Base-by-base conservation (phyloP, 1,284 basidiomycete species). In the Tilletiopsis washingtonensis region DNA sequence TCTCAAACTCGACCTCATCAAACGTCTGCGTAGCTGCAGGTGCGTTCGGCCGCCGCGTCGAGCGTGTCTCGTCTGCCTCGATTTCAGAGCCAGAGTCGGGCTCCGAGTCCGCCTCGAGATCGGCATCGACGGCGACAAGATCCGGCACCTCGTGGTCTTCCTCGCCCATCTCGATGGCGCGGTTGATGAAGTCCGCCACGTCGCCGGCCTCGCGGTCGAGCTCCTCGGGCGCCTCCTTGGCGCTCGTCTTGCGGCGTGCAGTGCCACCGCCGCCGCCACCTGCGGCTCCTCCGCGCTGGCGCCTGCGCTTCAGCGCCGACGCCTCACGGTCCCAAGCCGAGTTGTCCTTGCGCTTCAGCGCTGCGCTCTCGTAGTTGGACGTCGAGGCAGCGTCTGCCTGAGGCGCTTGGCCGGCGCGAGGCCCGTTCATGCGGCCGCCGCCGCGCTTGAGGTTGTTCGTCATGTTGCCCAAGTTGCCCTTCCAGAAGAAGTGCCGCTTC, bases 401-500 rank as follows among this genome's bases (percentile, higher is more conserved):
- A n/a, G n/a, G n/a, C n/a, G n/a, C n/a, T n/a, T n/a, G n/a, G n/a
- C n/a, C n/a, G n/a, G n/a, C n/a, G n/a, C n/a, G n/a, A n/a, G n/a
- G n/a, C n/a, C n/a, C n/a, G n/a, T n/a, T n/a, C n/a, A n/a, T n/a
- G n/a, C n/a, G n/a, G n/a, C n/a, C n/a, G n/a, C n/a, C n/a, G n/a
- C n/a, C n/a, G n/a, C n/a, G n/a, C n/a, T n/a, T 38, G 7, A 49
- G 27, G 23, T 34, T 51, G 19, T 60, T 46, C 2, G 47, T 77
- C 72, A 67, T 43, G 37, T 61, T 54, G 37, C 76, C 76, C 3
- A 86, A 75, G 50, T 79, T 78, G 6, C 81, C 78, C 74, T 89
- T 91, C 88, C 88, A 90, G 77, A 80, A 83, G 17, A 94, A 78
- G 71, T 91, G 89, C 21, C 78, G 74, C 5, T 79, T 77, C 9